Evolutionary conservation across 2,329 filamentous ascomycete genomes (phyloP).

Genomic region (Byssochlamys sp.): DNA sequence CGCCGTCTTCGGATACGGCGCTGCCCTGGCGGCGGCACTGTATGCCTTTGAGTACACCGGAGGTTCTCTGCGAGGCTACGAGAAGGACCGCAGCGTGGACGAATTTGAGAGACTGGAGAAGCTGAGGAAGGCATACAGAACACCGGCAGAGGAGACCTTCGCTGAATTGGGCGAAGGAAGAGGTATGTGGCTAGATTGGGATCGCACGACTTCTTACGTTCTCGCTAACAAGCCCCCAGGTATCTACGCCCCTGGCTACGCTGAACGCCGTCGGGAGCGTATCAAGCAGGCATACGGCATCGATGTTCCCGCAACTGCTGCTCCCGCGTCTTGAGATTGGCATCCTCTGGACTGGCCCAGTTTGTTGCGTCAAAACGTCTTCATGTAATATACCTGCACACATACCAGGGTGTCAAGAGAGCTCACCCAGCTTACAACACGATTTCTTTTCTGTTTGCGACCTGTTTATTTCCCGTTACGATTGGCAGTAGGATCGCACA

Average conservation of each 20-base stretch:
- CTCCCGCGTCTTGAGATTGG: slow-evolving; percentile 30
- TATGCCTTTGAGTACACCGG: slow-evolving; percentile 60
- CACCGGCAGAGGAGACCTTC: slow-evolving; percentile 69
- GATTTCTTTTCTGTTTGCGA: not conserved
- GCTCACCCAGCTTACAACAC: slow-evolving; percentile 10
- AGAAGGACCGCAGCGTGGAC: slow-evolving; percentile 50
- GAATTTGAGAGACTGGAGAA: slow-evolving; percentile 69
- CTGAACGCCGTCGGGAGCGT: slow-evolving; percentile 69
- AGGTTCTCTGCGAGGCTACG: slow-evolving; percentile 48
- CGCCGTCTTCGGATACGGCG: slow-evolving; percentile 59
- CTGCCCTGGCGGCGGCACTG: slow-evolving; percentile 48
- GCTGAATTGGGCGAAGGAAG: slow-evolving; percentile 75
- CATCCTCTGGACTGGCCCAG: slow-evolving; percentile 1
- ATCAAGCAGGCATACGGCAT: slow-evolving; percentile 81
- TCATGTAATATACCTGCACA: slow-evolving; percentile 19
- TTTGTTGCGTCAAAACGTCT: slow-evolving; percentile 4
- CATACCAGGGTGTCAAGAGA: slow-evolving; percentile 11
- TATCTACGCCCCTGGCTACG: slow-evolving; percentile 70
- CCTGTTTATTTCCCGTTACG: not conserved
- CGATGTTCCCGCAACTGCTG: slow-evolving; percentile 59
- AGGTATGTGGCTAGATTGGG: slow-evolving; percentile 46
- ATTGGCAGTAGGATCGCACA: not conserved
- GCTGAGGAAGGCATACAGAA: slow-evolving; percentile 62
- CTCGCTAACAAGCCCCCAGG: slow-evolving; percentile 41
- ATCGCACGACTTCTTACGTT: not conserved